Conservation (phyloP, 2,329 filamentous ascomycete genomes). For the Neoascochyta sp. region DNA sequence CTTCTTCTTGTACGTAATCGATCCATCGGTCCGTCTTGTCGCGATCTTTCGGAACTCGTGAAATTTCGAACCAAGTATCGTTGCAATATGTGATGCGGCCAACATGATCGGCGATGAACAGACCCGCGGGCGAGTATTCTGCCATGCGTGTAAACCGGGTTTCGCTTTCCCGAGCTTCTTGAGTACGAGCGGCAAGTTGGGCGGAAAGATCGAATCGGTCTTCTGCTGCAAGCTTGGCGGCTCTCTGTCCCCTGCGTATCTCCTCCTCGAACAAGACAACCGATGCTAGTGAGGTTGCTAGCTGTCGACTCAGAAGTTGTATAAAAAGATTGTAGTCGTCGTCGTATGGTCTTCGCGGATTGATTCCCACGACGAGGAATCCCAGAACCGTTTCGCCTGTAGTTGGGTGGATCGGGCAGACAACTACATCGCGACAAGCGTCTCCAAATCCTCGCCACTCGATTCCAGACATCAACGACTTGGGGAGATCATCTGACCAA, state of each 20-base stretch:
- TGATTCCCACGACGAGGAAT: constrained; percentile 74
- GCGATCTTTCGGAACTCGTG: constrained; percentile 59
- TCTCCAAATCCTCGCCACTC: constrained; percentile 69
- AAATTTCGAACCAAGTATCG: constrained; percentile 69
- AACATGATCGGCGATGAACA: constrained; percentile 73
- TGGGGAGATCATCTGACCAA: constrained; percentile 63
- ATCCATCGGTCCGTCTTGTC: constrained; percentile 65
- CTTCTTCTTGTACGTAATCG: constrained; percentile 65
- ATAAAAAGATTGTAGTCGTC: constrained; percentile 77
- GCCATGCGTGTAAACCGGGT: constrained; percentile 80
- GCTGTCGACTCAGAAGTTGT: constrained; percentile 67
- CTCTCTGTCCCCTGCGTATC: constrained; percentile 68
- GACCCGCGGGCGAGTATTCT: constrained; percentile 76
- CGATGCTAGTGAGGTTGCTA: constrained; percentile 75
- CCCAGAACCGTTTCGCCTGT: constrained; percentile 70
- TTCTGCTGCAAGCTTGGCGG: constrained; percentile 68
- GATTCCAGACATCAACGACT: constrained; percentile 62
- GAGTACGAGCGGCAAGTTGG: constrained; percentile 62
- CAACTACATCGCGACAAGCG: constrained; percentile 64
- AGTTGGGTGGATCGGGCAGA: constrained; percentile 76
- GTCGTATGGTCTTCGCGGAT: constrained; percentile 74
- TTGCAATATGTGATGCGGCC: constrained; percentile 77
- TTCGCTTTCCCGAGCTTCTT: constrained; percentile 60
- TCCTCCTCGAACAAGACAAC: constrained; percentile 82
- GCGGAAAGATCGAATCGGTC: constrained; percentile 75